Conservation (phyloP, 176 grass and related monocot species). For the Poa pratensis region DNA sequence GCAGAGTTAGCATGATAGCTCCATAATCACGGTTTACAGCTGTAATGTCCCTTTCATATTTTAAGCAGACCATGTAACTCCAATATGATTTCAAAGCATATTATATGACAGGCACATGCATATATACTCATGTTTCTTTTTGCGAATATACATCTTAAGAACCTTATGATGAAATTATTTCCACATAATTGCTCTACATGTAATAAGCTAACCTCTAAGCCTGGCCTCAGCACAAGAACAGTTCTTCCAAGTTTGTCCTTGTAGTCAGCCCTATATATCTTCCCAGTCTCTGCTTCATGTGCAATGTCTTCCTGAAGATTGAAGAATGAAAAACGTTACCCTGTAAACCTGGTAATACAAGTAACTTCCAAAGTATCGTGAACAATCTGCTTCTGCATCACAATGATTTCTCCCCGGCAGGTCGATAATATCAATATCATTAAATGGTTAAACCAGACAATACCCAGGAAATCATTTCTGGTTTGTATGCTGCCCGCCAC, state of each 20-base stretch:
- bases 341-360: slow-evolving; percentile 11
- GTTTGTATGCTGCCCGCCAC: slow-evolving; percentile 68
- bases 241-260: slow-evolving; percentile 75
- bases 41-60: neutral
- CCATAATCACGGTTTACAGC: neutral
- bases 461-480: slow-evolving; percentile 72
- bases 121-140: slow-evolving; percentile 21
- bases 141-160: neutral
- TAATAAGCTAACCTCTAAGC: slow-evolving; percentile 61
- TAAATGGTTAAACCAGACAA: slow-evolving; percentile 14
- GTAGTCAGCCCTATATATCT: slow-evolving; percentile 81
- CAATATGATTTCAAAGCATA: slow-evolving; percentile 8
- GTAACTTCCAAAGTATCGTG: neutral
- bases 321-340: slow-evolving; percentile 29
- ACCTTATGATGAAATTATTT: slow-evolving; percentile 17
- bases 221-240: slow-evolving; percentile 85
- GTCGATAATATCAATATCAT: neutral
- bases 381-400: neutral
- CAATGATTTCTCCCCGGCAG: neutral
- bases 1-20: slow-evolving; percentile 15
- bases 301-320: slow-evolving; percentile 66
- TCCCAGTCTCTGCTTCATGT: slow-evolving; percentile 78
- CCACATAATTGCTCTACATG: neutral
- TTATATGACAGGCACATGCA: neutral
- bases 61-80: neutral